phyloP scores from a whole-genome alignment of 2,329 filamentous ascomycete genomes.

The Escovopsis sp. region DNA sequence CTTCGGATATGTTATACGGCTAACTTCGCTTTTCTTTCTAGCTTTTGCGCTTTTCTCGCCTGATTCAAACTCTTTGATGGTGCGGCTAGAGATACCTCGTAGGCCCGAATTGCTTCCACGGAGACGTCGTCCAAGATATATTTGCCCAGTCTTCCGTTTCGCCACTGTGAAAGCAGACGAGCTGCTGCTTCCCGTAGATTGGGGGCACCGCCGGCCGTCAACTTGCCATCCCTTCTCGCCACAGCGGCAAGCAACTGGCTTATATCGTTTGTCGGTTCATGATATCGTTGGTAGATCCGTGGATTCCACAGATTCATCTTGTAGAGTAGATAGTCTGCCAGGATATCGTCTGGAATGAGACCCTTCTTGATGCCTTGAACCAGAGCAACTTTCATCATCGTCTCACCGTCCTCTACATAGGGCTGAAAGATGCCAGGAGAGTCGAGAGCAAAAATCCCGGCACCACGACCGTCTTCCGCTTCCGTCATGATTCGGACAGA shows the following conservation, averaged over 20 bases:
- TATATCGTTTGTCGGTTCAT: constrained; percentile 71
- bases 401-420: constrained; percentile 68
- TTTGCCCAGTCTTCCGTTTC: constrained; percentile 56
- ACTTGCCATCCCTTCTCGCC: constrained; percentile 57
- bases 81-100: constrained; percentile 31
- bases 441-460: constrained; percentile 72
- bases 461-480: constrained; percentile 29
- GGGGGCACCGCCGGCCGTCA: constrained; percentile 56
- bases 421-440: constrained; percentile 93
- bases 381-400: constrained; percentile 90
- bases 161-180: constrained; percentile 71
- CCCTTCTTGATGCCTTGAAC: constrained; percentile 85
- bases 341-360: constrained; percentile 57
- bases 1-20: not conserved
- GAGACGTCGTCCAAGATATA: constrained; percentile 69
- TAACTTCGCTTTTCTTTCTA: constrained; percentile 27
- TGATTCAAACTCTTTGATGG: constrained; percentile 47
- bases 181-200: constrained; percentile 60
- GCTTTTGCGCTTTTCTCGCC: constrained; percentile 51
- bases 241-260: constrained; percentile 53
- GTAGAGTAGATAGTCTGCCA: constrained; percentile 85
- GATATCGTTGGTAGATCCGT: constrained; percentile 44
- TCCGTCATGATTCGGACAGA: constrained; percentile 57
- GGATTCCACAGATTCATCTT: constrained; percentile 58
- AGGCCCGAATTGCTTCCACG: constrained; percentile 36